A percentile compares a stretch with the other conserved stretches of the same genome.
Evolutionary conservation across 2,329 filamentous ascomycete species (phyloP).

Genomic region (Rutstroemia sp.): DNA sequence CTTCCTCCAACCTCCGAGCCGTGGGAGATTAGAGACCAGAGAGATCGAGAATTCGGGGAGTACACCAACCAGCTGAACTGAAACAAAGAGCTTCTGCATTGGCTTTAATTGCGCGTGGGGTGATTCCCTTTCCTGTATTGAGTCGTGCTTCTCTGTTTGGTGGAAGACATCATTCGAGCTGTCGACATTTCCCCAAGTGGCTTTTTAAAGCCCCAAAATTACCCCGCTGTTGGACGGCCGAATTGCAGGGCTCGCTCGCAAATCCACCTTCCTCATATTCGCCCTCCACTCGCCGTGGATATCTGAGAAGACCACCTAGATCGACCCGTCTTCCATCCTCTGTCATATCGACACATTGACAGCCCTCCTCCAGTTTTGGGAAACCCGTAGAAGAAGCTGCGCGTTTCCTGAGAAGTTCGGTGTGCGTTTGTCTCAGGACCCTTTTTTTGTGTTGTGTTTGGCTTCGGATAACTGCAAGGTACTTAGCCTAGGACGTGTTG

Average conservation of each 20-base stretch:
- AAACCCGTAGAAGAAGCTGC: background rate
- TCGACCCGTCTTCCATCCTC: background rate
- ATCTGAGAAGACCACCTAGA: background rate
- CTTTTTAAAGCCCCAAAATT: background rate
- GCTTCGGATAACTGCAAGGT: conserved; percentile 26
- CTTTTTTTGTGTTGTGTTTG: conserved; percentile 2
- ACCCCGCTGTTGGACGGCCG: conserved; percentile 3
- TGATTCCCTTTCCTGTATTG: background rate
- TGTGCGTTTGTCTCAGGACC: background rate
- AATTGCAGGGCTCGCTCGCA: background rate
- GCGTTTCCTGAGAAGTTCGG: background rate
- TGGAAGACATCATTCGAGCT: background rate
- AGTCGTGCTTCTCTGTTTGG: background rate
- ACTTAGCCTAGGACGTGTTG: conserved; percentile 19
- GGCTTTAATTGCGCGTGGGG: conserved; percentile 5
- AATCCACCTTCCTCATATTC: background rate
- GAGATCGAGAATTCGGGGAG: background rate
- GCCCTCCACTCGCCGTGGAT: background rate
- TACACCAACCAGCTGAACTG: conserved; percentile 17
- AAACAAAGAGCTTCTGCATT: conserved; percentile 14
- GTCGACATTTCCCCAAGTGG: conserved; percentile 1
- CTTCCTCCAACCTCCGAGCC: background rate
- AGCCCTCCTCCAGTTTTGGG: no score
- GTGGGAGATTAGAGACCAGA: background rate
- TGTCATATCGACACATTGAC: background rate